phyloP scores from a whole-genome alignment of 352 stramenopile species.

The Bremia lactucae region DNA sequence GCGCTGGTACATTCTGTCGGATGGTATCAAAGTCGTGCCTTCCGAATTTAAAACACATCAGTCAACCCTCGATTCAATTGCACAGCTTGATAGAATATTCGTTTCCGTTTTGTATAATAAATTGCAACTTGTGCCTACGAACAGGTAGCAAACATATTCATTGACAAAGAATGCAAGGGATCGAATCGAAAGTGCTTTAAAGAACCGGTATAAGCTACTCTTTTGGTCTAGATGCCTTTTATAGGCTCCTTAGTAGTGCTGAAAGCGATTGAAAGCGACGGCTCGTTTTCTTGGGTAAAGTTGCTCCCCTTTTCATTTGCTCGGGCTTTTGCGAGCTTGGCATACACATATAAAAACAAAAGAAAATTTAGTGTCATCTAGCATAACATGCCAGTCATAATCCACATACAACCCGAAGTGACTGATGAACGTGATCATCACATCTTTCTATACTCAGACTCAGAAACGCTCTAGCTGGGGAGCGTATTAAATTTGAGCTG shows the following conservation, averaged over 20 bases:
- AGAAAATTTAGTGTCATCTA: neutral
- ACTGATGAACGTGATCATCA: slow-evolving; percentile 26
- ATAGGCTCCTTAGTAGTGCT: slow-evolving; percentile 1
- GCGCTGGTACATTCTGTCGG: too few species aligned
- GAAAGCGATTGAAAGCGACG: slow-evolving; percentile 1
- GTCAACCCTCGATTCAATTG: too few species aligned
- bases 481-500: slow-evolving; percentile 32
- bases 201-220: neutral
- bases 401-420: slow-evolving; percentile 18
- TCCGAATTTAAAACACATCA: too few species aligned
- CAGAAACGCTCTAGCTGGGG: slow-evolving; percentile 50
- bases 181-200: too few species aligned
- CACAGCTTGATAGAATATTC: too few species aligned
- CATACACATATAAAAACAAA: slow-evolving; percentile 9
- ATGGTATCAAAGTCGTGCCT: too few species aligned
- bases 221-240: slow-evolving; percentile 1
- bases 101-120: slow-evolving; percentile 30
- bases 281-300: slow-evolving; percentile 3
- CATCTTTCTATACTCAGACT: slow-evolving; percentile 5
- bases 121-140: slow-evolving; percentile 32
- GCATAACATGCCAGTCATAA: too few species aligned
- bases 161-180: neutral
- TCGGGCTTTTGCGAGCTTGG: slow-evolving; percentile 6
- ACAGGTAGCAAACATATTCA: slow-evolving; percentile 10
- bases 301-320: slow-evolving; percentile 11